Base-by-base conservation (phyloP, 2,329 filamentous ascomycete species). In the Aureobasidium mangrovei region DNA sequence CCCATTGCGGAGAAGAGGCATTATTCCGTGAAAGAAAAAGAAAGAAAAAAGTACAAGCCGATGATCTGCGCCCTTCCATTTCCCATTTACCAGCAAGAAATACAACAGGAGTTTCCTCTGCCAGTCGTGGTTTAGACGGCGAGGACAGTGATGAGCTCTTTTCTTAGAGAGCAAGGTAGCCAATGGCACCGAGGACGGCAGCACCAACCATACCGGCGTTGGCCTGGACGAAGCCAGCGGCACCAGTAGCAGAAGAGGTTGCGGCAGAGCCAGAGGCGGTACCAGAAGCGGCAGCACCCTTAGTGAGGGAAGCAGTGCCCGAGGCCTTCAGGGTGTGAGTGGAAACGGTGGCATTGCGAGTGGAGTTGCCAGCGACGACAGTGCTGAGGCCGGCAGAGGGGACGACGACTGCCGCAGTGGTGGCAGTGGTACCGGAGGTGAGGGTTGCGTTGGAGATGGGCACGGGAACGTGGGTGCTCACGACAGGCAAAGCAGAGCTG, bases 141-240 rank as follows among this genome's bases (percentile, higher is more conserved):
- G 18, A 26, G 8, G 2, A 3, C 10, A 9, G 12, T 40, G n/a
- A 7, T 12, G 24, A 28, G 5, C 24, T 27, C 3, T 26, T 28
- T 44, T 26, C 54, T 47, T 51, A 56, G 1, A 56, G 48, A 18
- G 46, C 54, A 31, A 55, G 31, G 44, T 54, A 55, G 35, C 42
- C 46, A 33, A 56, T 8, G 26, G 47, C 47, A 35, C 47, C 47
- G 18, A 56, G 36, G 26, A 53, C 43, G 29, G 38, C 41, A 31
- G 54, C 54, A 41, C 54, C 54, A 4, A 53, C 5, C 43, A 55
- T 41, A 27, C 33, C 41, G 33, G 35, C 32, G 42, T 39, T 47
- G 28, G 41, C 28, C 35, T 52, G 33, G 18, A 46, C 10, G 28
- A 46, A 24, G 36, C 46, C 40, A 26, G 46, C 41, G 27, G 54